These are phyloP conservation scores for Silene coronaria DNA, from an alignment of 179 eudicot species.

Conservation along the genomic window DNA sequence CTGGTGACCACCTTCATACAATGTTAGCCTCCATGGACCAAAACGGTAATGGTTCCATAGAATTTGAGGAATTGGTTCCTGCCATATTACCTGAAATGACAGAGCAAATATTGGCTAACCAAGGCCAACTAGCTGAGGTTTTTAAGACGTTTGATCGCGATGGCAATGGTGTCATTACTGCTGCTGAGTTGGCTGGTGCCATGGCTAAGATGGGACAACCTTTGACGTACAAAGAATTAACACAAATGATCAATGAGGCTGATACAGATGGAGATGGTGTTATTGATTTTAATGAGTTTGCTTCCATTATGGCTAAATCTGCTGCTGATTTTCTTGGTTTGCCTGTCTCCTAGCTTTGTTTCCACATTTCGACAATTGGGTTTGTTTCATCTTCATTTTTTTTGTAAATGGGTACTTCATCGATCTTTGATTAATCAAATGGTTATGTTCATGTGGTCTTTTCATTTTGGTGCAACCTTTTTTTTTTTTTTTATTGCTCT, in stretches of 20 bases:
- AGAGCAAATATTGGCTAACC: conserved; percentile 49
- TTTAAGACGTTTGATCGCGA: conserved; percentile 68
- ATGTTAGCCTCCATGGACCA: conserved; percentile 57
- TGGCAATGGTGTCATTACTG: conserved; percentile 78
- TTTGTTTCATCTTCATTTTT: neutral
- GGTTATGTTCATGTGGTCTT: neutral
- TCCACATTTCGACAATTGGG: neutral
- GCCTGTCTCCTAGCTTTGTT: conserved; percentile 18
- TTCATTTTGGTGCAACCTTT: neutral
- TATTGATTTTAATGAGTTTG: conserved; percentile 43
- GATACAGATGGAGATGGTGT: conserved; percentile 58
- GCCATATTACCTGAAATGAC: conserved; percentile 60
- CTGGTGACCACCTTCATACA: conserved; percentile 60
- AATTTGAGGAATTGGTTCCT: conserved; percentile 57
- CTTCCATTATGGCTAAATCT: conserved; percentile 66
- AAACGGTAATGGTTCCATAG: conserved; percentile 67
- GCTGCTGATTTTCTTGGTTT: conserved; percentile 59
- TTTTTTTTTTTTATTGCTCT: neutral
- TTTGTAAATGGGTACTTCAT: neutral
- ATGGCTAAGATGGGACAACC: conserved; percentile 95
- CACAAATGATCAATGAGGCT: conserved; percentile 51
- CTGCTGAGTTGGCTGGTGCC: conserved; percentile 79
- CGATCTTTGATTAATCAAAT: neutral
- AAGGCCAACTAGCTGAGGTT: conserved; percentile 57
- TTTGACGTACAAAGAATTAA: conserved; percentile 60